These are phyloP conservation scores for Penicillium cosmopolitanum DNA, from an alignment of 495 filamentous ascomycete species.

Conservation along the genomic window DNA sequence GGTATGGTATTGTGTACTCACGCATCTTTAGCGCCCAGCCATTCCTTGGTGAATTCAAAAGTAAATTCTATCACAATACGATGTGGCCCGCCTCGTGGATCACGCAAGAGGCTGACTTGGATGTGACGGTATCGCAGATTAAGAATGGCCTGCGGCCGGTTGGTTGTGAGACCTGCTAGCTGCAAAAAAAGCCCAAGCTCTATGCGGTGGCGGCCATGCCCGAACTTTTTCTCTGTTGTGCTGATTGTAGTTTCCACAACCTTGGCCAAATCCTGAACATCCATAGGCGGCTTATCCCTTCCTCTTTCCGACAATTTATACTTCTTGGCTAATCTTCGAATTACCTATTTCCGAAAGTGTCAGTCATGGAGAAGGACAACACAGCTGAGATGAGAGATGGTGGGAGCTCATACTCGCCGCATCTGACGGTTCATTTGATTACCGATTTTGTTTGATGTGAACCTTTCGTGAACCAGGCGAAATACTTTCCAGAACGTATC, in stretches of 20 bases:
- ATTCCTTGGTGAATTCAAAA: constrained; percentile 40
- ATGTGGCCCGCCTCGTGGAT: constrained; percentile 32
- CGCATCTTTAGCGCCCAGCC: constrained; percentile 32
- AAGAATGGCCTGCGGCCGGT: constrained; percentile 30
- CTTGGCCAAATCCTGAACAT: constrained; percentile 30
- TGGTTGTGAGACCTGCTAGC: constrained; percentile 32
- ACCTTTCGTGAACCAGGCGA: constrained; percentile 28
- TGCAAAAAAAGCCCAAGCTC: constrained; percentile 30
- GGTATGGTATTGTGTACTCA: constrained; percentile 14
- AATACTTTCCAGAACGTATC: constrained; percentile 42
- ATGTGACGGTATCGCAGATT: constrained; percentile 36
- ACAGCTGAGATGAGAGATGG: constrained; percentile 7
- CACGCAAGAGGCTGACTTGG: constrained; percentile 33
- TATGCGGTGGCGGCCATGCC: constrained; percentile 30
- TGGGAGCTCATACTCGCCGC: constrained; percentile 13
- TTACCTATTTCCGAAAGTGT: constrained; percentile 3
- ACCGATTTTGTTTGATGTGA: constrained; percentile 20
- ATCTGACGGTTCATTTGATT: constrained; percentile 23
- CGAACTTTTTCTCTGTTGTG: constrained; percentile 35
- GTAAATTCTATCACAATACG: constrained; percentile 39
- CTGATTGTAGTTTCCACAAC: constrained; percentile 31
- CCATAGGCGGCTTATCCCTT: constrained; percentile 31
- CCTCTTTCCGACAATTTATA: constrained; percentile 22
- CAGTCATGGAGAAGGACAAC: not conserved
- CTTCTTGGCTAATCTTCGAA: constrained; percentile 27